Base-by-base conservation (phyloP, 2,329 filamentous ascomycete genomes). In the Eutypella sp. region DNA sequence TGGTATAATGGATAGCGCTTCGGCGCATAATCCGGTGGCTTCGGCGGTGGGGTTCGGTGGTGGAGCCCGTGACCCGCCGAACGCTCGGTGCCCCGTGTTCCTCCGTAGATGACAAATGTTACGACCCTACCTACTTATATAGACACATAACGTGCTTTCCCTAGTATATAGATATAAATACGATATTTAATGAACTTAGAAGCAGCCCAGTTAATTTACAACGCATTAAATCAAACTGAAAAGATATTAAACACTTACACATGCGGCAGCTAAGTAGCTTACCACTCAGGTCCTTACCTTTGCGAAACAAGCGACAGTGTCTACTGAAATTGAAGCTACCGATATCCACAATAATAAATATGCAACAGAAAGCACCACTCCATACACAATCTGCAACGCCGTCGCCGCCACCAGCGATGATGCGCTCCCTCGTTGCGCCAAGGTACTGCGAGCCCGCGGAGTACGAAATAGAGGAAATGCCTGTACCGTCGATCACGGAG, bases 361-460 rank as follows among this genome's bases (percentile, higher is more conserved):
- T n/a, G 31, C 15, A n/a, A 16, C 5, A 10, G 15, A 15, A 34
- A 53, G 38, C 13, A 68, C 67, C 65, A 36, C n/a, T n/a, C n/a
- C 53, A 2, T 43, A 53, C 15, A 31, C 69, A n/a, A n/a, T n/a
- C n/a, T n/a, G n/a, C n/a, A n/a, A n/a, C n/a, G n/a, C n/a, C n/a
- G n/a, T n/a, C n/a, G n/a, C n/a, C n/a, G n/a, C n/a, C n/a, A 40
- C 63, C 67, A n/a, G 36, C 50, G 5, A 71, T 63, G 1, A 74
- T 72, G 68, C 68, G 70, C 48, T 65, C 70, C 5, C 64, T 76
- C 31, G 65, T 69, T 13, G 68, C 69, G 23, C 66, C 61, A 0
- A 68, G 61, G 37, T 65, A 66, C 45, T 67, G 67, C 50, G 52
- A 49, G 4, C 72, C 73, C 1, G 56, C 56, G 1, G 58, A 48